These are phyloP conservation scores for Blakeslea trispora DNA, from an alignment of 371 early-diverging fungal genomes.

Conservation along the genomic window DNA sequence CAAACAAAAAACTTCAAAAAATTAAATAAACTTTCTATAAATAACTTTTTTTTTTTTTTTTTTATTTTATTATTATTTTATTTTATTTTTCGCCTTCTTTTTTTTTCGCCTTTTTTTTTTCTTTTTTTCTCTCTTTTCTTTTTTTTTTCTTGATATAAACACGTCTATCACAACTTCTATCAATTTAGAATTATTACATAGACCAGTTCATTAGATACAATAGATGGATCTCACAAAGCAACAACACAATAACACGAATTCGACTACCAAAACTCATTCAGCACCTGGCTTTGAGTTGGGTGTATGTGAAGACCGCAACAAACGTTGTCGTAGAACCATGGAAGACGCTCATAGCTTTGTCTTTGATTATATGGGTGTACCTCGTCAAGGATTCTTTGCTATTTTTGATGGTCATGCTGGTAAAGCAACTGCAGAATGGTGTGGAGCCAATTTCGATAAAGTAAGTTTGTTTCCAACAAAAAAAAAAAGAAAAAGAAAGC, in stretches of 20 bases:
- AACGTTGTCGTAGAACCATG: constrained; percentile 92
- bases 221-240: too few species aligned
- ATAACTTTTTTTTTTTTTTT: too few species aligned
- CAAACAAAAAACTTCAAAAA: constrained; percentile 76
- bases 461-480: too few species aligned
- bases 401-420: constrained; percentile 99
- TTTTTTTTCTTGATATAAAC: background rate
- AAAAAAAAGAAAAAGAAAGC: too few species aligned
- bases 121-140: background rate
- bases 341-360: constrained; percentile 92
- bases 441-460: constrained; percentile 87
- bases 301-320: constrained; percentile 86
- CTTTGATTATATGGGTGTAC: constrained; percentile 77
- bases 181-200: background rate
- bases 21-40: constrained; percentile 49
- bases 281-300: constrained; percentile 61
- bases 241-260: constrained; percentile 3
- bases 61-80: background rate
- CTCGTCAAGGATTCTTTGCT: constrained; percentile 91
- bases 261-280: constrained; percentile 13
- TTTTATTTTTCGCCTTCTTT: background rate
- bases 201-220: constrained; percentile 2
- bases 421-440: constrained; percentile 94
- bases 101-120: background rate
- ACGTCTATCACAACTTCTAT: too few species aligned